A percentile compares a stretch with the other conserved stretches of the same genome.
These are phyloP conservation scores for Mikania micrantha DNA, from an alignment of 129 eudicot species.

Conservation along the genomic window DNA sequence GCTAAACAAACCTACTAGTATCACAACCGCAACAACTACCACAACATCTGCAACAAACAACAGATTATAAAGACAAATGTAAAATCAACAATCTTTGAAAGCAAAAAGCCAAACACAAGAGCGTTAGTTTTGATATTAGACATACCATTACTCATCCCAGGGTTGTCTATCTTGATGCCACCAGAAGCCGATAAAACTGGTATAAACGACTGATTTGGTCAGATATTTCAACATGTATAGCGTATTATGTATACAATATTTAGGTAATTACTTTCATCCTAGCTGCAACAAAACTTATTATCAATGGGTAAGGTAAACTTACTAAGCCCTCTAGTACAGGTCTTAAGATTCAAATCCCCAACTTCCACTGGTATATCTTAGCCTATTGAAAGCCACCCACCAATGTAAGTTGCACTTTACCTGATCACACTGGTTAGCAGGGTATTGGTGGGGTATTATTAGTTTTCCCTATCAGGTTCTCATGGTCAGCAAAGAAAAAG, in stretches of 20 bases:
- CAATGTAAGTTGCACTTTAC: no score
- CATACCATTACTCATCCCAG: slow-evolving; percentile 78
- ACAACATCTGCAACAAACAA: slow-evolving; percentile 67
- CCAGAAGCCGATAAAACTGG: slow-evolving; percentile 97
- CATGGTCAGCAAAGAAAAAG: no score
- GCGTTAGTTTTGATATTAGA: not conserved
- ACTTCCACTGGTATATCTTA: no score
- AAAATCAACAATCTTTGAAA: not conserved
- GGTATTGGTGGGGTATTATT: no score
- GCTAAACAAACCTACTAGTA: slow-evolving; percentile 68
- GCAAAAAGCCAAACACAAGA: not conserved
- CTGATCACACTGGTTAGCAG: no score
- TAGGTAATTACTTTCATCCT: not conserved
- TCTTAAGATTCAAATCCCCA: no score
- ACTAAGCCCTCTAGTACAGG: no score
- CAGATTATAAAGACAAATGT: not conserved
- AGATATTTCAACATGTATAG: slow-evolving; percentile 10
- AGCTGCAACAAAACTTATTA: not conserved
- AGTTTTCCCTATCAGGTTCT: no score
- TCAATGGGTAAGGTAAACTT: not conserved
- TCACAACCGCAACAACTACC: slow-evolving; percentile 67
- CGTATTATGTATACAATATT: not conserved
- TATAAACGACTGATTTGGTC: not conserved
- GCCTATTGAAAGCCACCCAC: no score
- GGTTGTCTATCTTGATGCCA: slow-evolving; percentile 94